Evolutionary conservation across 352 stramenopile species (phyloP), one percentile per base, ranked within the genome.

Genomic region (Pythium dissimile): DNA sequence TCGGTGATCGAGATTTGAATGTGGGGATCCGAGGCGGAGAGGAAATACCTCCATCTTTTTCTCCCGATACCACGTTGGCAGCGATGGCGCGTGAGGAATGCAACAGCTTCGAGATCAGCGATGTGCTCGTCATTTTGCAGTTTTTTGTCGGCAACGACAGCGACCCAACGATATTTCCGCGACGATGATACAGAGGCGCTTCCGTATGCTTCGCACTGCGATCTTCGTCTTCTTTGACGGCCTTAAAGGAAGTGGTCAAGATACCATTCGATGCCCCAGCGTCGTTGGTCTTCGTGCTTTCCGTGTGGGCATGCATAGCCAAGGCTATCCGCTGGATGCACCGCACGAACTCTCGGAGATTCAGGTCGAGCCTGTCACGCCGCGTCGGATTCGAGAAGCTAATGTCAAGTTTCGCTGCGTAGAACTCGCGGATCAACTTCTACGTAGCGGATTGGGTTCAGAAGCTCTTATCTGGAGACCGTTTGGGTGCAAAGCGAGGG

Each of bases 351-450:
- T 92, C 81, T 16, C 76, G 79, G 31, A 92, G 88, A 18, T 64
- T 88, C 13, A 92, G 51, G 44, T 89, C 72, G 20, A 72, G 52
- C 10, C 70, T 62, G 47, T 89, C 77, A 4, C 79, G 67, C 3
- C 77, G 76, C 16, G 53, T 50, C 2, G 71, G 39, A 46, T 88
- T 75, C 1, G 77, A 58, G 30, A 89, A 84, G 42, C 79, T 85
- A 23, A 88, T 70, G 50, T 92, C 81, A 15, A 92, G 73, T 49
- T 88, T 92, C 12, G 81, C 75, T 13, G 73, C 77, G 41, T 85
- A 88, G 59, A 80, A 88, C 27, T 92, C 81, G 5, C 77, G 77
- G 41, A 89, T 65, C 20, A 92, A 60, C 20, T 89, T 77, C 67
- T 75, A 34, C 24, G n/a, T n/a, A n/a, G n/a, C n/a, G n/a, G n/a